phyloP scores from a whole-genome alignment of 2,329 filamentous ascomycete genomes.

The Dactylella cylindrospora region DNA sequence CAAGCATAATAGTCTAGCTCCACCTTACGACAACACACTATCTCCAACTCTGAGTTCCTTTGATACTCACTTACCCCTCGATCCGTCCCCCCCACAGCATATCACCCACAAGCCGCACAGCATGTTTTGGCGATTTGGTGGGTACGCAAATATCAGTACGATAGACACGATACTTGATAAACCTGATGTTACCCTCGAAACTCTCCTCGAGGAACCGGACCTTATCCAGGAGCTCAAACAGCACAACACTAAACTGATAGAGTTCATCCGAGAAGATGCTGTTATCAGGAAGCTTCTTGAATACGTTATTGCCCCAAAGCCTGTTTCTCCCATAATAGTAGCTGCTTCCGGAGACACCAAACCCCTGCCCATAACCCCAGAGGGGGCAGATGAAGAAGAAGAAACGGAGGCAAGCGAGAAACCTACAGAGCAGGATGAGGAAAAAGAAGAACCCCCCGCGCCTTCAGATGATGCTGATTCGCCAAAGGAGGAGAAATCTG shows the following conservation, averaged over 20 bases:
- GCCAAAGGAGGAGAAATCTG: constrained; percentile 43
- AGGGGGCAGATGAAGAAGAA: constrained; percentile 15
- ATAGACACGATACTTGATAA: constrained; percentile 97
- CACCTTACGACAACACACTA: constrained; percentile 42
- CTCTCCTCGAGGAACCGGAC: constrained; percentile 92
- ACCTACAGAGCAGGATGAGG: constrained; percentile 58
- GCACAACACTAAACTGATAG: constrained; percentile 95
- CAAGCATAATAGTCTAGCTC: constrained; percentile 16
- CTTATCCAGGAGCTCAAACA: constrained; percentile 97
- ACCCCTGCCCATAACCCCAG: constrained; percentile 48
- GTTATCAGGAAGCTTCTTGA: constrained; percentile 82
- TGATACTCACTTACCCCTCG: constrained; percentile 18
- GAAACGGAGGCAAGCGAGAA: constrained; percentile 59
- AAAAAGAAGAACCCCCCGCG: constrained; percentile 45
- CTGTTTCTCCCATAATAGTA: constrained; percentile 26
- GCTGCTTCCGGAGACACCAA: constrained; percentile 43
- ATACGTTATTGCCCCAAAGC: constrained; percentile 82
- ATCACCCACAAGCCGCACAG: constrained; percentile 54
- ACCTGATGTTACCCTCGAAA: constrained; percentile 88
- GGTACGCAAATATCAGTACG: constrained; percentile 94
- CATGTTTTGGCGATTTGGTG: constrained; percentile 99
- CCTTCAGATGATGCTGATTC: constrained; percentile 33
- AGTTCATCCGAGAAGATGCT: constrained; percentile 85
- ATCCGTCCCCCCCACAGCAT: constrained; percentile 15
- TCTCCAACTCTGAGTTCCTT: constrained; percentile 33